Conservation (phyloP, 2,329 filamentous ascomycete species). For the Aspergillus amoenus region DNA sequence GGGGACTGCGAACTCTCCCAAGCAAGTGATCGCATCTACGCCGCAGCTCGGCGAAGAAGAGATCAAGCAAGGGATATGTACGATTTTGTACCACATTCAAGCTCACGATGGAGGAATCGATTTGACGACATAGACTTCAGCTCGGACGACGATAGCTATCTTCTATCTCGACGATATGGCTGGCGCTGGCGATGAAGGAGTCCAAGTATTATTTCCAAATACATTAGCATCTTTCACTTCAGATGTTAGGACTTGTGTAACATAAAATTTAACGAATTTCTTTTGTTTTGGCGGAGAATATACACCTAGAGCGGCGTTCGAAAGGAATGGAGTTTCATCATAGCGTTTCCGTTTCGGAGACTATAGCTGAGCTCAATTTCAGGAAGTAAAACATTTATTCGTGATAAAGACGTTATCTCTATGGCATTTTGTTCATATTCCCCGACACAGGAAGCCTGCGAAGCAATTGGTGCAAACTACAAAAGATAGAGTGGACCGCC, state of each 20-base stretch:
- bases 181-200: slow-evolving; percentile 2
- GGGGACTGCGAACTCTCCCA: slow-evolving; percentile 22
- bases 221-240: background rate
- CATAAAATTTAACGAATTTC: background rate
- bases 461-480: background rate
- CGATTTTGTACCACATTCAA: slow-evolving; percentile 7
- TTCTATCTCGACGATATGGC: slow-evolving; percentile 1
- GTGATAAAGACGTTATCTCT: background rate
- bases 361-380: background rate
- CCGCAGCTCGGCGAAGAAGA: slow-evolving; percentile 15
- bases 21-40: slow-evolving; percentile 19
- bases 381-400: background rate
- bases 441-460: background rate
- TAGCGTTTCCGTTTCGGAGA: background rate
- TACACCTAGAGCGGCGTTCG: background rate
- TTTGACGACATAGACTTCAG: slow-evolving; percentile 5
- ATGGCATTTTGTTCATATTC: background rate
- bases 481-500: background rate
- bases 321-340: background rate
- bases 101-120: slow-evolving; percentile 5
- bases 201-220: background rate
- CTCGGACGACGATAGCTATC: slow-evolving; percentile 2
- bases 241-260: background rate
- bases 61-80: slow-evolving; percentile 8
- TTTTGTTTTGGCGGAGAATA: slow-evolving; percentile 1